These are phyloP conservation scores for Aspergillus sclerotialis DNA, from an alignment of 2,329 filamentous ascomycete species.

Conservation along the genomic window DNA sequence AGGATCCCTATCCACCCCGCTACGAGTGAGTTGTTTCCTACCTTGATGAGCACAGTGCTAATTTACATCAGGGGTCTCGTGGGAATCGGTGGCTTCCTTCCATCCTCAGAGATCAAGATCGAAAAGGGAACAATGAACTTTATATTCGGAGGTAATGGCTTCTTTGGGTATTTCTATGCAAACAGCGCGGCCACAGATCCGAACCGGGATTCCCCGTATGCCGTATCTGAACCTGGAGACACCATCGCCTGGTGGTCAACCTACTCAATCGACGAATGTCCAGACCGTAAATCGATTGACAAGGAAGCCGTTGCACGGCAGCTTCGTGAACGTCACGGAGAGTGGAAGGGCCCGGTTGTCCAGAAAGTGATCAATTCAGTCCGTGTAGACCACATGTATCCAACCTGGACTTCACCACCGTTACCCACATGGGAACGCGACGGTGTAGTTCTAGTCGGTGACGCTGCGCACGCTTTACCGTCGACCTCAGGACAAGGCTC, in stretches of 20 bases:
- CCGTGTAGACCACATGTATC: slow-evolving; percentile 39
- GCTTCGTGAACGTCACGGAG: slow-evolving; percentile 34
- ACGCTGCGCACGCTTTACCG: slow-evolving; percentile 52
- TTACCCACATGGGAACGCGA: slow-evolving; percentile 43
- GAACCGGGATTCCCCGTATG: slow-evolving; percentile 17
- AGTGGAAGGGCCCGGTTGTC: slow-evolving; percentile 44
- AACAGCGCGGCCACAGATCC: slow-evolving; percentile 13
- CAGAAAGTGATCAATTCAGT: slow-evolving; percentile 32
- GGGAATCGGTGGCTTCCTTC: slow-evolving; percentile 42
- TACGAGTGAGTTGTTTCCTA: slow-evolving; percentile 29
- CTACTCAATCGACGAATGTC: slow-evolving; percentile 26
- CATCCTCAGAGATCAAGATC: slow-evolving; percentile 20
- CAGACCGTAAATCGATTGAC: slow-evolving; percentile 24
- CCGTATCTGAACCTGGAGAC: slow-evolving; percentile 22
- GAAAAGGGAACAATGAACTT: slow-evolving; percentile 36
- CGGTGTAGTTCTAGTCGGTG: slow-evolving; percentile 48
- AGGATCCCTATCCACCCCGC: slow-evolving; percentile 30
- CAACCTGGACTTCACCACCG: slow-evolving; percentile 42
- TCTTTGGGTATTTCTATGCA: slow-evolving; percentile 44
- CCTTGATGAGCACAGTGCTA: not conserved
- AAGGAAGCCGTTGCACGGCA: slow-evolving; percentile 24
- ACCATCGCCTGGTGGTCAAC: slow-evolving; percentile 43
- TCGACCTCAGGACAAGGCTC: slow-evolving; percentile 50
- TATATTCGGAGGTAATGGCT: slow-evolving; percentile 43
- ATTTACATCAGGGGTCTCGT: slow-evolving; percentile 27